These are phyloP conservation scores for Nitzschia palea DNA, from an alignment of 108 stramenopile species.

Conservation along the genomic window DNA sequence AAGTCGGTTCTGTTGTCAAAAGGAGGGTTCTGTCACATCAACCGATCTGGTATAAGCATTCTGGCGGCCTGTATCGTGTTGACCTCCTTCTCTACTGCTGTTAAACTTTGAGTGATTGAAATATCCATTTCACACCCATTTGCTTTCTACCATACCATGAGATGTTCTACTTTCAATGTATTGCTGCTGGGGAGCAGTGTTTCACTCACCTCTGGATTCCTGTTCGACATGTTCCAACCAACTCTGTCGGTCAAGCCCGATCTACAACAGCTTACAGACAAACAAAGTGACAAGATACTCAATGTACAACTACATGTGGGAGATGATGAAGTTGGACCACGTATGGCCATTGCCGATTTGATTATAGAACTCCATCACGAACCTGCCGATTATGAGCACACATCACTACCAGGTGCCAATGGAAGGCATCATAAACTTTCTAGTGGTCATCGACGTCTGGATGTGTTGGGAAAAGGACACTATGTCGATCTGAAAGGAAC, in stretches of 20 bases:
- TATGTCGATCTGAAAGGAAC: slow-evolving; percentile 49
- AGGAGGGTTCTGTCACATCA: too few species aligned
- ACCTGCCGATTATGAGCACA: background rate
- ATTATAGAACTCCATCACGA: slow-evolving; percentile 11
- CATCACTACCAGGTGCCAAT: slow-evolving; percentile 54
- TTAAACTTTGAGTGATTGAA: too few species aligned
- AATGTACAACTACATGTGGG: slow-evolving; percentile 20
- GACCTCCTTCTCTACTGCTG: too few species aligned
- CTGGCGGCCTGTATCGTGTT: too few species aligned
- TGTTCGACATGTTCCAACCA: background rate
- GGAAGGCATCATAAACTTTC: slow-evolving; percentile 62
- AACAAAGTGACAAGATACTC: background rate
- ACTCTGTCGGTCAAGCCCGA: slow-evolving; percentile 1
- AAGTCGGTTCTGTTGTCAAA: too few species aligned
- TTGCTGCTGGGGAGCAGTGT: too few species aligned
- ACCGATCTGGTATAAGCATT: too few species aligned
- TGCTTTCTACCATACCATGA: too few species aligned
- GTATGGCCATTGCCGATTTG: slow-evolving; percentile 7
- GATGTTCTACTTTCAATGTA: too few species aligned
- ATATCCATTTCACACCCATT: too few species aligned
- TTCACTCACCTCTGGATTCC: background rate
- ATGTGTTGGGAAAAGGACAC: slow-evolving; percentile 36
- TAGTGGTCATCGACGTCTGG: slow-evolving; percentile 40
- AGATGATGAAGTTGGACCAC: slow-evolving; percentile 5
- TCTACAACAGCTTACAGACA: background rate